A percentile compares a stretch with the other conserved stretches of the same genome.
phyloP scores from a whole-genome alignment of 2,329 filamentous ascomycete genomes.

The Sporothrix variecibatus region DNA sequence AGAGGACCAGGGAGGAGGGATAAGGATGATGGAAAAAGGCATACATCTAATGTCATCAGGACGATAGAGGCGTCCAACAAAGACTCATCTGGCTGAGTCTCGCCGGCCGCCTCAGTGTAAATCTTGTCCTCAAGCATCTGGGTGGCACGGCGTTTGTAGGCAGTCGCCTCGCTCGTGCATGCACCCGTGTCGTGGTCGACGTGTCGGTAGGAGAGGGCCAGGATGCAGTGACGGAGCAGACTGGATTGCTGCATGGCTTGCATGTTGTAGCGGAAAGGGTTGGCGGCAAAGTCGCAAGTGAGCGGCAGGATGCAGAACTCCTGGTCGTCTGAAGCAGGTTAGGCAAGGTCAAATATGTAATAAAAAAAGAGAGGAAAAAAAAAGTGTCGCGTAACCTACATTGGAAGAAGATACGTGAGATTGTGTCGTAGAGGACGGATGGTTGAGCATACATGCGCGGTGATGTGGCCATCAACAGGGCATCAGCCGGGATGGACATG shows the following conservation, averaged over 20 bases:
- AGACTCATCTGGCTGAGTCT: constrained; percentile 22
- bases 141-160: constrained; percentile 34
- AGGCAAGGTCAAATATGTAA: no score
- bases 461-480: neutral
- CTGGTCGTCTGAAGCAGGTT: constrained; percentile 42
- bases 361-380: neutral
- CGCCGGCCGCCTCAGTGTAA: constrained; percentile 9
- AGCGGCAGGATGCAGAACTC: constrained; percentile 41
- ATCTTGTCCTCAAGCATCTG: constrained; percentile 34
- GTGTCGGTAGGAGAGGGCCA: constrained; percentile 38
- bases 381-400: constrained; percentile 21
- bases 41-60: constrained; percentile 40
- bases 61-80: constrained; percentile 38
- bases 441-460: constrained; percentile 23
- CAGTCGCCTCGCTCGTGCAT: constrained; percentile 32
- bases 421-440: constrained; percentile 21
- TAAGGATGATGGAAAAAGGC: constrained; percentile 2
- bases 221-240: constrained; percentile 39
- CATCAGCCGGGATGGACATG: neutral
- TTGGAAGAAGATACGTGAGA: constrained; percentile 25
- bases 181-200: constrained; percentile 35
- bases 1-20: neutral
- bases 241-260: constrained; percentile 33
- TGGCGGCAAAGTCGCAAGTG: constrained; percentile 38
- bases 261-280: constrained; percentile 38